Base-by-base conservation (phyloP, 1,284 basidiomycete genomes). In the Irpex lacteus region DNA sequence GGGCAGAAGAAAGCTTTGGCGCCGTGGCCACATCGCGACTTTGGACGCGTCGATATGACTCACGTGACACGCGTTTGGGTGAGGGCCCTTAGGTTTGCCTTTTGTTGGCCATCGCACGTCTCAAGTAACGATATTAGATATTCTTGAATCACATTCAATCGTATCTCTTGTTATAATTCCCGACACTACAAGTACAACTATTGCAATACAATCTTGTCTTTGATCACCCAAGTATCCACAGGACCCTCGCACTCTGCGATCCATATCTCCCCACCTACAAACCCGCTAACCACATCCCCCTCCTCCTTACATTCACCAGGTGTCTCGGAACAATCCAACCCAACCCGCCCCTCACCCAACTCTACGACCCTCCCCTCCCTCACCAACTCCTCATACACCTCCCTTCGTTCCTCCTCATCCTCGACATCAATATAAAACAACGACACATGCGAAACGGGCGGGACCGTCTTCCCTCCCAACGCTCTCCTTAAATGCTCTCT, bases 381-480 rank as follows among this genome's bases (percentile, higher is more conserved):
- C 66, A 74, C 69, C 63, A 91, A 70, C 50, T 73, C 73, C 57
- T 72, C 75, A 56, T 74, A 70, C 4, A 74, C 70, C 60, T 68
- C 70, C 36, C 66, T 67, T 2, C 83, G 76, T 63, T 80, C 73
- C 7, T 70, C 73, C 7, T 78, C 77, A 67, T 91, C 87, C 32
- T 80, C 77, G 61, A 91, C 85, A 34, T 78, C 80, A 65, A 92
- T 85, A 70, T 92, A 92, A 68, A 83, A 86, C 65, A 92, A 66
- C 44, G 91, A 92, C 67, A 91, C 66, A 72, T 92, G 90, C 11
- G 90, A 87, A 66, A 85, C 86, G 44, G 77, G 74, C 0, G 88
- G 87, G 1, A 75, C 70, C 0, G 82, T 78, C 34, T 78, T 72
- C 15, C 81, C 68, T 3, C 76, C 77, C 4, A 90, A 74, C 13